A percentile compares a stretch with the other conserved stretches of the same genome.
These are phyloP conservation scores for Aphanomyces cochlioides DNA, from an alignment of 352 stramenopile genomes.

Conservation along the genomic window DNA sequence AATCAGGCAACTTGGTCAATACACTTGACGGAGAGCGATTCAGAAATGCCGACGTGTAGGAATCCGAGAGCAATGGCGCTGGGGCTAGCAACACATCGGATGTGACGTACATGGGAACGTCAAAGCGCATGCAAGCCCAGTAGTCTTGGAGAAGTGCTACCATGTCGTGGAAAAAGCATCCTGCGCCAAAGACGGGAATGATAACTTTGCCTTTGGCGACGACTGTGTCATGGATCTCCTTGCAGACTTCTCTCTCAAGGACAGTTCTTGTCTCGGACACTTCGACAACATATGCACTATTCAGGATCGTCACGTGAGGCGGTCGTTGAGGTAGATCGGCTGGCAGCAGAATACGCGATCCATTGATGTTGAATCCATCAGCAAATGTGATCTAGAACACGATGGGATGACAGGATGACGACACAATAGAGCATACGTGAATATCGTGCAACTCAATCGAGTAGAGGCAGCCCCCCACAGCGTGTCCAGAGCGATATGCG, in stretches of 20 bases:
- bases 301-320: constrained; percentile 55
- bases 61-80: constrained; percentile 53
- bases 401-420: background rate
- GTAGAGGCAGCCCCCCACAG: constrained; percentile 70
- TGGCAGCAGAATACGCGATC: constrained; percentile 61
- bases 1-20: constrained; percentile 55
- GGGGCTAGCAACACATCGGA: constrained; percentile 59
- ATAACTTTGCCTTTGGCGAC: constrained; percentile 76
- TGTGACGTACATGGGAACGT: constrained; percentile 63
- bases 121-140: constrained; percentile 56
- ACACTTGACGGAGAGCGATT: constrained; percentile 22
- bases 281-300: constrained; percentile 72
- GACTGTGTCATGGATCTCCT: constrained; percentile 73
- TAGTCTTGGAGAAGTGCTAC: constrained; percentile 64
- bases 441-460: constrained; percentile 68
- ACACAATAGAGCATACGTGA: constrained; percentile 36
- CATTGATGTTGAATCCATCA: constrained; percentile 75
- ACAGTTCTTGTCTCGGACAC: constrained; percentile 76
- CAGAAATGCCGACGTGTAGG: constrained; percentile 49
- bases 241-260: constrained; percentile 79
- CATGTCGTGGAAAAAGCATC: constrained; percentile 75
- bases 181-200: constrained; percentile 68
- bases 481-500: constrained; percentile 75
- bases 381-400: constrained; percentile 33
- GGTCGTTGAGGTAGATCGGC: constrained; percentile 64